phyloP scores from a whole-genome alignment of 805 yeast genomes.

The Wickerhamomyces rabaulensis region DNA sequence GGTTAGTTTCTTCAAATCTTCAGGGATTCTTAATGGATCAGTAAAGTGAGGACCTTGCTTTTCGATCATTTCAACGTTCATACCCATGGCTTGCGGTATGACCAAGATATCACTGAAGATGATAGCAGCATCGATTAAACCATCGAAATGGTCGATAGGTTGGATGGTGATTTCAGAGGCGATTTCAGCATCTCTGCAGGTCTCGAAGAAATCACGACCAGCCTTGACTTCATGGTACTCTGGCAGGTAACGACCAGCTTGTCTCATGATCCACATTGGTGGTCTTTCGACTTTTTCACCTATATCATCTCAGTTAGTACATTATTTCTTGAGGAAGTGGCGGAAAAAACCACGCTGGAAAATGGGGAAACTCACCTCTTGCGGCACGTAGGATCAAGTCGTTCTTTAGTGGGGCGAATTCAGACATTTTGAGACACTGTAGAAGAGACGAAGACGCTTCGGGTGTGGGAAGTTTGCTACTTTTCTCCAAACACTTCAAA shows the following conservation, averaged over 20 bases:
- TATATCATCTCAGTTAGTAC: conserved; percentile 19
- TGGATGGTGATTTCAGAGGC: conserved; percentile 94
- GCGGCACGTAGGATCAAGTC: conserved; percentile 93
- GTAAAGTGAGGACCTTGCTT: conserved; percentile 94
- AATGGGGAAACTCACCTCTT: conserved; percentile 32
- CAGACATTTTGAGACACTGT: conserved; percentile 11
- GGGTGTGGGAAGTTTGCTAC: not conserved
- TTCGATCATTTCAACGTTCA: conserved; percentile 89
- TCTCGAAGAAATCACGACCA: conserved; percentile 82
- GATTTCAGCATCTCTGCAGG: conserved; percentile 91
- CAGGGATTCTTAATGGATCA: conserved; percentile 73
- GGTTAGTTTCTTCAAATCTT: conserved; percentile 55
- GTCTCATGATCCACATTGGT: conserved; percentile 97
- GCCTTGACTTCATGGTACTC: conserved; percentile 90
- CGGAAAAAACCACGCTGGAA: not conserved
- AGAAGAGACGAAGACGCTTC: not conserved
- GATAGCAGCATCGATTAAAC: conserved; percentile 92
- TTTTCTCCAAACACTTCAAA: too few relatives aligned
- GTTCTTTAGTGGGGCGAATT: conserved; percentile 77
- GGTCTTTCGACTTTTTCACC: conserved; percentile 86
- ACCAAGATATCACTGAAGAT: conserved; percentile 94
- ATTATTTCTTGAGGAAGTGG: not conserved
- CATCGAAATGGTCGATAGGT: conserved; percentile 86
- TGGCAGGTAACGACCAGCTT: conserved; percentile 91
- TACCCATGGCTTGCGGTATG: conserved; percentile 97